Conservation (phyloP, 768 basidiomycete species). For the Royoungia palumana region DNA sequence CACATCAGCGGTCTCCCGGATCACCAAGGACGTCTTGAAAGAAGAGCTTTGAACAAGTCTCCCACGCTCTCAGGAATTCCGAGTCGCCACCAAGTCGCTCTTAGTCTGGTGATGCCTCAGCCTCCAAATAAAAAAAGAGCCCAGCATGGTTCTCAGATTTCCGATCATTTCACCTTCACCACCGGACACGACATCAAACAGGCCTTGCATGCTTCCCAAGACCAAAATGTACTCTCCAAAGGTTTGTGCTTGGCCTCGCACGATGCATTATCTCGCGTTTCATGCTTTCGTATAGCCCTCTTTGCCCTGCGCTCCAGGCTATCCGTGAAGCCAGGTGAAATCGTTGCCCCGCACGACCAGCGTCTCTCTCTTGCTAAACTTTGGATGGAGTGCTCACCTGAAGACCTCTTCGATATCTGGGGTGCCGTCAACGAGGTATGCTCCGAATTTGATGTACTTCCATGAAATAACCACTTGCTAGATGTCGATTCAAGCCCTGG, state of each 20-base stretch:
- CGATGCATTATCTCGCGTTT: background rate
- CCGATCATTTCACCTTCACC: conserved; percentile 14
- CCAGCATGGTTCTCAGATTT: conserved; percentile 12
- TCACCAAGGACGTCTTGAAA: too few species aligned
- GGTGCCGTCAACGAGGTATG: conserved; percentile 52
- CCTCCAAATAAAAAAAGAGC: conserved; percentile 9
- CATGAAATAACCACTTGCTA: conserved; percentile 20
- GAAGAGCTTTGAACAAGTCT: too few species aligned
- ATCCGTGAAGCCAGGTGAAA: conserved; percentile 48
- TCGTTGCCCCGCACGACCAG: conserved; percentile 52
- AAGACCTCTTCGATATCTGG: conserved; percentile 65
- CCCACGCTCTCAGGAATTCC: too few species aligned
- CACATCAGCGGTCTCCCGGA: too few species aligned
- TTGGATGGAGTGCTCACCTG: conserved; percentile 58
- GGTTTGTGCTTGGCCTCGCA: conserved; percentile 13
- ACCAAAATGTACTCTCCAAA: conserved; percentile 16
- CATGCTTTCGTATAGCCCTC: conserved; percentile 33
- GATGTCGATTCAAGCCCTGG: conserved; percentile 40
- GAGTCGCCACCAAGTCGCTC: too few species aligned
- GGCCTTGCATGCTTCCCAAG: conserved; percentile 14
- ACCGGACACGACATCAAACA: conserved; percentile 23
- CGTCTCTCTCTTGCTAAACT: conserved; percentile 54
- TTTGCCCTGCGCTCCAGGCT: conserved; percentile 54
- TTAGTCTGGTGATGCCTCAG: conserved; percentile 12
- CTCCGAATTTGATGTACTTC: background rate